Evolutionary conservation across 768 basidiomycete species (phyloP), one percentile per base, ranked within the genome.

Genomic region (Pholiota microspora): DNA sequence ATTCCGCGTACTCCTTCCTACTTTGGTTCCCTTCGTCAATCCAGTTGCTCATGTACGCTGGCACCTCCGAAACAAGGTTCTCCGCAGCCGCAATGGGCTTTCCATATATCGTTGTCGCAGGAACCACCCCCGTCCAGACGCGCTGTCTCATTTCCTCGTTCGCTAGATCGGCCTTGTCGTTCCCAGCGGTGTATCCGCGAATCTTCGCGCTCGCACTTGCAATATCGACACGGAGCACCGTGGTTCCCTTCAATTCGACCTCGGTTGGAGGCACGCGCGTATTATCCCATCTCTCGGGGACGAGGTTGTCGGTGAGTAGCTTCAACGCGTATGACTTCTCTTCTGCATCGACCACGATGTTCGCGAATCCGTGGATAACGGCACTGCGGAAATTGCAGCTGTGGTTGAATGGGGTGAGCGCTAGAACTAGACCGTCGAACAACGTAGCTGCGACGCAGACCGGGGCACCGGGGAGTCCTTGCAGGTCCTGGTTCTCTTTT

Each of bases 191-290:
- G 15, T 52, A 57, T 8, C 61, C 64, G 13, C 67, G 54, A 15
- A 67, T 54, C 49, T 69, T 69, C 8, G 64, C 68, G 34, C 68
- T 69, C 0, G 66, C 68, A 18, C 64, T 63, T 16, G 60, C 67
- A 45, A 69, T 64, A 12, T 67, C 64, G 2, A 69, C 65, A 9
- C 58, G 59, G 1, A 69, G n/a, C 7, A 67, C 64, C 3, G 61
- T 53, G 2, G 68, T 69, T 1, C 56, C 57, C 21, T 57, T 57
- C 54, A 65, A 54, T 48, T 69, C 68, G 12, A 60, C 60, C 23
- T 59, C 55, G 6, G 64, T 65, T 1, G 64, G 62, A 15, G 66
- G 67, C 5, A 68, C 64, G 2, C 67, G 62, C 5, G 66, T 51
- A 45, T 69, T 58, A 6, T 48, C 60, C 68, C 68, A 69, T 1